Conservation (phyloP, 352 stramenopile species). For the Phytophthora melonis region DNA sequence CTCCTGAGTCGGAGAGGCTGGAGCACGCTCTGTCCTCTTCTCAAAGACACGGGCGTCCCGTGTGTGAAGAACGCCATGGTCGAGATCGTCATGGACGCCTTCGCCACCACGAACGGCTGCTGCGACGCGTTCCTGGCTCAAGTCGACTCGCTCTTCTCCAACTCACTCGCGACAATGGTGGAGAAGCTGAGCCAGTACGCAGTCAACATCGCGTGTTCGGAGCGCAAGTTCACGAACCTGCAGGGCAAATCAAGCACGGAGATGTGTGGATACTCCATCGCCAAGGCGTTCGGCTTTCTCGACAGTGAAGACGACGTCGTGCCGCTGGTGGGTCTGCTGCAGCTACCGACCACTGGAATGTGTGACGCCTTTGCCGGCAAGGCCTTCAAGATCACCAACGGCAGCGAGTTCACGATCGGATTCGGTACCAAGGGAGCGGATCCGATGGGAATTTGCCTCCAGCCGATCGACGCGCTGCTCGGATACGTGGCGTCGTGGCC, state of each 20-base stretch:
- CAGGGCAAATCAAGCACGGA: conserved; percentile 28
- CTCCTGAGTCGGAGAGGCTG: neutral
- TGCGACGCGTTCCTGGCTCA: conserved; percentile 45
- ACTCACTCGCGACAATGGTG: conserved; percentile 35
- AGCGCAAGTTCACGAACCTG: conserved; percentile 45
- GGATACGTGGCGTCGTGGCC: conserved; percentile 39
- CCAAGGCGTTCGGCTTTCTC: conserved; percentile 31
- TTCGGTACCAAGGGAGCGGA: conserved; percentile 31
- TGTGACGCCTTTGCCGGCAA: conserved; percentile 48
- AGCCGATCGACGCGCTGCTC: conserved; percentile 43
- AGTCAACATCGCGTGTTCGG: conserved; percentile 40
- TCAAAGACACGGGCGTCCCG: conserved; percentile 37
- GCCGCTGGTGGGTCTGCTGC: conserved; percentile 20
- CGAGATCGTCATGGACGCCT: conserved; percentile 34
- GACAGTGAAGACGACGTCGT: conserved; percentile 5
- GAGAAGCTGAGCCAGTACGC: conserved; percentile 37
- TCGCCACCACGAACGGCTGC: conserved; percentile 36
- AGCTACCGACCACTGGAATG: conserved; percentile 52
- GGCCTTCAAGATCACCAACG: conserved; percentile 43
- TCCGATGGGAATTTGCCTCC: conserved; percentile 48
- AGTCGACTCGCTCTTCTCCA: conserved; percentile 40
- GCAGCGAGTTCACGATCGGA: conserved; percentile 27
- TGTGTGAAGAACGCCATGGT: conserved; percentile 34
- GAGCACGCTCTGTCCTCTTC: conserved; percentile 36
- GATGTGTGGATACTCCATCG: conserved; percentile 42